Conservation (phyloP, 2,329 filamentous ascomycete genomes). For the Colletotrichum eleusines region DNA sequence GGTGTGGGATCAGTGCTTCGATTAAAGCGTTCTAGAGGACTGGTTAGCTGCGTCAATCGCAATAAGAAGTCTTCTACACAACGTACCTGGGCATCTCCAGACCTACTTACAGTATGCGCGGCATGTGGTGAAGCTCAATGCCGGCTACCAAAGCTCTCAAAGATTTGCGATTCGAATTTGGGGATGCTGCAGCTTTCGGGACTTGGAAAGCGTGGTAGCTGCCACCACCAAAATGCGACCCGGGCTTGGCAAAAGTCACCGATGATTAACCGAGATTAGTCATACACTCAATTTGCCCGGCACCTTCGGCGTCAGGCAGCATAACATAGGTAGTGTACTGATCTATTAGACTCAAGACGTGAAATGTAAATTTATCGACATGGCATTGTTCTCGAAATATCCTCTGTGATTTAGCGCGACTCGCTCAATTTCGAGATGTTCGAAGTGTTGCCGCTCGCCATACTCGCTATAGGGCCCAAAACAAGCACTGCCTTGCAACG, state of each 20-base stretch:
- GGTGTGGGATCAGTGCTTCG: conserved; percentile 45
- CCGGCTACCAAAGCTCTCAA: conserved; percentile 32
- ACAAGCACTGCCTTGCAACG: not conserved
- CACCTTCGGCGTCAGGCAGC: not conserved
- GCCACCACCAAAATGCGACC: conserved; percentile 40
- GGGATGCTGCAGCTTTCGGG: conserved; percentile 31
- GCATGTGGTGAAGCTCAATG: conserved; percentile 40
- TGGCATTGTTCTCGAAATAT: not conserved
- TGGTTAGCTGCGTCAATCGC: not conserved
- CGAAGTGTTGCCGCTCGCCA: not conserved
- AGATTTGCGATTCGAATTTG: conserved; percentile 33
- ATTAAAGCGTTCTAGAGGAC: conserved; percentile 22
- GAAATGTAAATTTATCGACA: not conserved
- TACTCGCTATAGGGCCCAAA: not conserved
- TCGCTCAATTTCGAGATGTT: too few relatives aligned
- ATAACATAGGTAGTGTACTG: not conserved
- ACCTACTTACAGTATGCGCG: conserved; percentile 18
- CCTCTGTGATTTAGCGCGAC: not conserved
- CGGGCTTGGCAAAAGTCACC: conserved; percentile 6
- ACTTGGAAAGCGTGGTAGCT: conserved; percentile 31
- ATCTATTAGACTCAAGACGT: not conserved
- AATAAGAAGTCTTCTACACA: not conserved
- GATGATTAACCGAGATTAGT: conserved; percentile 38
- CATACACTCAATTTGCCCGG: not conserved
- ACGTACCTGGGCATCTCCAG: conserved; percentile 38